Evolutionary conservation across 1,139 yeast species (phyloP).

Genomic region (Hansenula anomala): DNA sequence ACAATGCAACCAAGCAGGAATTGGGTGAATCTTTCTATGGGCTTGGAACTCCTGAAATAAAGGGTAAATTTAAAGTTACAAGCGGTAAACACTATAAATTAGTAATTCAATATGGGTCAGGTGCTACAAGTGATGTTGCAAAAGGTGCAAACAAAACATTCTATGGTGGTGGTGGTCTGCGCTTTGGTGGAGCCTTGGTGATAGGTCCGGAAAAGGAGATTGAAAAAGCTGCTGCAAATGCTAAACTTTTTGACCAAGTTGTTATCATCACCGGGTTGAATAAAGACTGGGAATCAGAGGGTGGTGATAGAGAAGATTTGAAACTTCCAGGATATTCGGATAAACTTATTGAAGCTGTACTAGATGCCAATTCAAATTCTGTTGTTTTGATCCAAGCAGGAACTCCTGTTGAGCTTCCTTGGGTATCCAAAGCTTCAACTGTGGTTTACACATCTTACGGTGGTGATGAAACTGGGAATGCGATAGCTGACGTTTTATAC

Average conservation of each 20-base stretch:
- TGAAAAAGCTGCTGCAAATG: conserved; percentile 35
- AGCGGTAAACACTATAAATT: conserved; percentile 40
- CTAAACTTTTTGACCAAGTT: conserved; percentile 43
- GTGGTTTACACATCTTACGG: conserved; percentile 49
- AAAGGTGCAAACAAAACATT: conserved; percentile 26
- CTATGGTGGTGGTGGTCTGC: conserved; percentile 38
- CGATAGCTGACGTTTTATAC: conserved; percentile 53
- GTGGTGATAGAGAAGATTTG: conserved; percentile 24
- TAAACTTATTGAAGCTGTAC: conserved; percentile 39
- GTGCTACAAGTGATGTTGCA: conserved; percentile 33
- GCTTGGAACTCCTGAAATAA: conserved; percentile 48
- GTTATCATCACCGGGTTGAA: conserved; percentile 41
- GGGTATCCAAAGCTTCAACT: conserved; percentile 44
- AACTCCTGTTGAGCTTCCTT: conserved; percentile 58
- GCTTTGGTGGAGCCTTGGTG: conserved; percentile 28
- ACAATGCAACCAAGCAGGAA: conserved; percentile 48
- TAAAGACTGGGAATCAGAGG: conserved; percentile 47
- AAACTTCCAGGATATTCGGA: conserved; percentile 46
- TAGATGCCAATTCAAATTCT: conserved; percentile 44
- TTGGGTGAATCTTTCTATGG: conserved; percentile 45
- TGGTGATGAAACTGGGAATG: conserved; percentile 44
- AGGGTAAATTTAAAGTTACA: conserved; percentile 31
- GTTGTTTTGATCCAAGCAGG: conserved; percentile 58
- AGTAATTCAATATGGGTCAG: conserved; percentile 48
- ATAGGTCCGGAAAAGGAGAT: conserved; percentile 30